phyloP scores from a whole-genome alignment of 768 basidiomycete species.

The Rhodotorula toruloides region DNA sequence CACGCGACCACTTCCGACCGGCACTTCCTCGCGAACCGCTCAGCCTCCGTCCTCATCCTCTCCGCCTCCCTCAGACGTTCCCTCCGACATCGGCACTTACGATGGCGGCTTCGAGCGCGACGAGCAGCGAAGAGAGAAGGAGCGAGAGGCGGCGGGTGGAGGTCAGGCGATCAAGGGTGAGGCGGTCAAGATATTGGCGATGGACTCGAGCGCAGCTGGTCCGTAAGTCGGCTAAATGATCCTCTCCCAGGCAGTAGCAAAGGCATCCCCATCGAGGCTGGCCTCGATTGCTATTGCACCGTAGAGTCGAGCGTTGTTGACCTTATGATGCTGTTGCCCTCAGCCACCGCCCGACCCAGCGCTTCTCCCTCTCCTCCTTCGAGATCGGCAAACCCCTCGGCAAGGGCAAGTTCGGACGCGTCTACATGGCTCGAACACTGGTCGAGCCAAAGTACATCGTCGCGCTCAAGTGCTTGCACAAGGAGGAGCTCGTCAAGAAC shows the following conservation, averaged over 20 bases:
- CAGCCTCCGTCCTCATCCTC: background rate
- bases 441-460: constrained; percentile 81
- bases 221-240: background rate
- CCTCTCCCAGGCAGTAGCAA: background rate
- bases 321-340: background rate
- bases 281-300: too few species aligned
- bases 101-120: constrained; percentile 96
- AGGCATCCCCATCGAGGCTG: background rate
- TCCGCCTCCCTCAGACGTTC: background rate
- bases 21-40: background rate
- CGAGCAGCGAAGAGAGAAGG: constrained; percentile 54
- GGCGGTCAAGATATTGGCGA: constrained; percentile 70
- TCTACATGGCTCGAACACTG: constrained; percentile 97
- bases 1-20: background rate
- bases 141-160: constrained; percentile 21
- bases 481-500: constrained; percentile 85
- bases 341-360: constrained; percentile 15
- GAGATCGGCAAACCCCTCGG: constrained; percentile 93
- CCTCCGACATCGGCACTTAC: constrained; percentile 65
- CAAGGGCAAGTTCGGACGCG: constrained; percentile 98
- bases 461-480: constrained; percentile 93
- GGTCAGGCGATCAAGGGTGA: constrained; percentile 57
- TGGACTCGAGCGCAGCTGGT: constrained; percentile 63
- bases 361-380: constrained; percentile 66
- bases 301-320: too few species aligned